Conservation (phyloP, 1,139 yeast species). For the Pichia sp. region DNA sequence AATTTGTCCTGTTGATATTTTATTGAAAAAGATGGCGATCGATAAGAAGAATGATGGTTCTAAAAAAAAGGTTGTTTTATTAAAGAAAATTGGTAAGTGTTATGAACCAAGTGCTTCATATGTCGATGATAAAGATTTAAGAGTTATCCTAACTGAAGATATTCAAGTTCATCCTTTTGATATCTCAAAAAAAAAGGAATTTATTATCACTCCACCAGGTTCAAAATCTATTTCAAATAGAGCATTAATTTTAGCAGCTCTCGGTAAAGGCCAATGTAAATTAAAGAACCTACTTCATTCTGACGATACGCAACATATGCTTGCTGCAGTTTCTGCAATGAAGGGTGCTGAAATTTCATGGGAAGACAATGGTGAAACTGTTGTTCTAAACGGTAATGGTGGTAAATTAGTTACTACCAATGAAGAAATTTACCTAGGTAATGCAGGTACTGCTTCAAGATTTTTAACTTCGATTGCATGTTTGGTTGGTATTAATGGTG, state of each 20-base stretch:
- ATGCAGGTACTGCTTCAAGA: slow-evolving; percentile 97
- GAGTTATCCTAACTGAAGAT: slow-evolving; percentile 82
- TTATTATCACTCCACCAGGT: slow-evolving; percentile 79
- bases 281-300: slow-evolving; percentile 84
- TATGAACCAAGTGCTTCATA: slow-evolving; percentile 83
- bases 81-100: slow-evolving; percentile 82
- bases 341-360: slow-evolving; percentile 76
- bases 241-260: slow-evolving; percentile 86
- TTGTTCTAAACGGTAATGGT: slow-evolving; percentile 82
- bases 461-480: slow-evolving; percentile 90
- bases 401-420: slow-evolving; percentile 61
- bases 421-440: slow-evolving; percentile 75
- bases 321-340: slow-evolving; percentile 71
- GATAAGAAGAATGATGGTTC: slow-evolving; percentile 96
- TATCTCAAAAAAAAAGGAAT: slow-evolving; percentile 36
- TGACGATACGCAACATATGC: slow-evolving; percentile 94
- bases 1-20: slow-evolving; percentile 62
- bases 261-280: slow-evolving; percentile 78
- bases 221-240: slow-evolving; percentile 95
- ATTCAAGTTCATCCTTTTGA: slow-evolving; percentile 56
- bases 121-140: slow-evolving; percentile 72
- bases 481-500: slow-evolving; percentile 49
- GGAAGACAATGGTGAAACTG: slow-evolving; percentile 84
- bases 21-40: slow-evolving; percentile 82
- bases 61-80: slow-evolving; percentile 77